A percentile compares a stretch with the other conserved stretches of the same genome.
These are phyloP conservation scores for Clitoria ternatea DNA, from an alignment of 306 rosid genomes.

Conservation along the genomic window DNA sequence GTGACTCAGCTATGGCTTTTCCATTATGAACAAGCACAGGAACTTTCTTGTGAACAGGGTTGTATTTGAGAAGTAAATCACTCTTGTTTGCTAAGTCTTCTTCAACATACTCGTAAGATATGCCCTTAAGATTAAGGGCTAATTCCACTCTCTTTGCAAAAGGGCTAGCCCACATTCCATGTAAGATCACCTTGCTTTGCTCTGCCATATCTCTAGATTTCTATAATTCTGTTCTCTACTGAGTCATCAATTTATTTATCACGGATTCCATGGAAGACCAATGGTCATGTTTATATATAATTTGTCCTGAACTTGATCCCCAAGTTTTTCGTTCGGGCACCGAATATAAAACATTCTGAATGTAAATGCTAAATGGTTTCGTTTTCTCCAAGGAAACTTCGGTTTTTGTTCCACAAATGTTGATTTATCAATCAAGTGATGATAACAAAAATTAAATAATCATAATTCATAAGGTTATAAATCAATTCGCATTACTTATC, in stretches of 20 bases:
- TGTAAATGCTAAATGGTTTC: not conserved
- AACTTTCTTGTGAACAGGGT: constrained; percentile 39
- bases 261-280: not conserved
- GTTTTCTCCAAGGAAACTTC: not conserved
- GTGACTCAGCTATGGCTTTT: constrained; percentile 27
- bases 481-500: not conserved
- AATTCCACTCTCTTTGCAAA: constrained; percentile 28
- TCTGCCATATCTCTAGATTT: constrained; percentile 14
- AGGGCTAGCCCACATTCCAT: constrained; percentile 38
- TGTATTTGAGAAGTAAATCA: constrained; percentile 30
- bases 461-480: not conserved
- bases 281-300: not conserved
- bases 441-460: not conserved
- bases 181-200: constrained; percentile 27
- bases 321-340: not conserved
- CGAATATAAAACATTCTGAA: not conserved
- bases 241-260: not conserved
- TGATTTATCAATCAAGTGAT: not conserved
- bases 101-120: constrained; percentile 34
- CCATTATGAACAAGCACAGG: constrained; percentile 36
- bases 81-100: constrained; percentile 37
- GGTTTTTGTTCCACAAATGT: not conserved
- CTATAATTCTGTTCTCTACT: not conserved
- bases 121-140: constrained; percentile 32
- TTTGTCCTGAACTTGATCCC: constrained; percentile 5